phyloP scores from a whole-genome alignment of 2,329 filamentous ascomycete genomes.

The Diplocarpon rosae region DNA sequence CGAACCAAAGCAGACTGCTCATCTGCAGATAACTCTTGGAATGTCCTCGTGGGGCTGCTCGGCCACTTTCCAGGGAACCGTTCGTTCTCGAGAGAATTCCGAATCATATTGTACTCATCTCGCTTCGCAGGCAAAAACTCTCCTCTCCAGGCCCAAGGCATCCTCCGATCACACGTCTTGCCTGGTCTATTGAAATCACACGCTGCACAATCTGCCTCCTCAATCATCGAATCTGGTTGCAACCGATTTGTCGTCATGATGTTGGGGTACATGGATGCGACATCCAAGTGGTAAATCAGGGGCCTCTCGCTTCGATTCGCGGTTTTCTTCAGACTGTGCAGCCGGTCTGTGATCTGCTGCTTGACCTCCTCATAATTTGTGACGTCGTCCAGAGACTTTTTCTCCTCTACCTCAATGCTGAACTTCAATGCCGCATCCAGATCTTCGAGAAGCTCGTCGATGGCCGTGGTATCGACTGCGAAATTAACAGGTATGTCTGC shows the following conservation, averaged over 20 bases:
- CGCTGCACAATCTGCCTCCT: conserved; percentile 89
- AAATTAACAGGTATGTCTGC: conserved; percentile 95
- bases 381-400: conserved; percentile 69
- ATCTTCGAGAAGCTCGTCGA: conserved; percentile 80
- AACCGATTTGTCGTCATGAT: conserved; percentile 99
- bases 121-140: conserved; percentile 93
- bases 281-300: conserved; percentile 94
- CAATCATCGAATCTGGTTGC: conserved; percentile 97
- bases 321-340: conserved; percentile 65
- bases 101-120: conserved; percentile 99
- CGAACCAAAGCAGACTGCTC: conserved; percentile 73
- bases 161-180: conserved; percentile 87
- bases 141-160: conserved; percentile 97
- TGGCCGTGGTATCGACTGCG: conserved; percentile 72
- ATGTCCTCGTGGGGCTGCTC: conserved; percentile 59
- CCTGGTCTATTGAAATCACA: conserved; percentile 97
- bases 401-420: conserved; percentile 73
- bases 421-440: conserved; percentile 84
- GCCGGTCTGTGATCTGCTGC: conserved; percentile 61
- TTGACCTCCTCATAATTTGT: conserved; percentile 78
- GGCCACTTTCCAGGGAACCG: conserved; percentile 73
- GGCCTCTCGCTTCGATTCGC: conserved; percentile 79
- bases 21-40: conserved; percentile 69
- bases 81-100: conserved; percentile 82
- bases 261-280: conserved; percentile 99